These are phyloP conservation scores for Amphirosellinia nigrospora DNA, from an alignment of 495 filamentous ascomycete species.

Conservation along the genomic window DNA sequence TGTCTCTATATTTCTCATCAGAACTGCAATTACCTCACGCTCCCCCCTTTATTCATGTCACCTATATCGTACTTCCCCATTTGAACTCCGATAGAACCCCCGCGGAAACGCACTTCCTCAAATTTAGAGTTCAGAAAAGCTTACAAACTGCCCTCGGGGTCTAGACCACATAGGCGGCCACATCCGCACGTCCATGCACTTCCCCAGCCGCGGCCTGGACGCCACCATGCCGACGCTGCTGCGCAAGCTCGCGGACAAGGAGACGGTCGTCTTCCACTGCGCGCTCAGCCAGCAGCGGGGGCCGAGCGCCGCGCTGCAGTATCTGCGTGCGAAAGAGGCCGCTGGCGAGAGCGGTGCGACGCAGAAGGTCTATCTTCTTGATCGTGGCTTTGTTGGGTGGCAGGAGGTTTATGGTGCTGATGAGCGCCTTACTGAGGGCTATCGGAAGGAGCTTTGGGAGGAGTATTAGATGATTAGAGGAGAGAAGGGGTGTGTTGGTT, in stretches of 20 bases:
- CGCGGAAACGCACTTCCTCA: no score
- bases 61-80: no score
- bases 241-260: slow-evolving; percentile 74
- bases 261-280: slow-evolving; percentile 93
- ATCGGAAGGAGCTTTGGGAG: slow-evolving; percentile 84
- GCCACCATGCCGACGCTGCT: slow-evolving; percentile 80
- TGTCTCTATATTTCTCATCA: no score
- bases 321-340: slow-evolving; percentile 68
- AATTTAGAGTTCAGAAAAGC: no score
- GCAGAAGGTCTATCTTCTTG: slow-evolving; percentile 81
- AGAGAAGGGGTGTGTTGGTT: background rate
- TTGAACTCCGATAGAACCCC: no score
- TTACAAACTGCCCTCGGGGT: background rate
- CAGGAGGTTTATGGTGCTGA: slow-evolving; percentile 87
- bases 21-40: no score
- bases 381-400: slow-evolving; percentile 90
- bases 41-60: no score
- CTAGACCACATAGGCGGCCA: slow-evolving; percentile 92
- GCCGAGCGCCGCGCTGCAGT: slow-evolving; percentile 70
- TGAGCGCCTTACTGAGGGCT: slow-evolving; percentile 81
- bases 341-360: slow-evolving; percentile 37
- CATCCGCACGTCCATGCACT: slow-evolving; percentile 76
- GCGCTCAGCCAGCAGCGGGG: slow-evolving; percentile 90
- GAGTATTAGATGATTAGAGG: slow-evolving; percentile 48
- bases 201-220: slow-evolving; percentile 75